Evolutionary conservation across 169 alveolate genomes (phyloP).

Genomic region (Eimeria brunetti): DNA sequence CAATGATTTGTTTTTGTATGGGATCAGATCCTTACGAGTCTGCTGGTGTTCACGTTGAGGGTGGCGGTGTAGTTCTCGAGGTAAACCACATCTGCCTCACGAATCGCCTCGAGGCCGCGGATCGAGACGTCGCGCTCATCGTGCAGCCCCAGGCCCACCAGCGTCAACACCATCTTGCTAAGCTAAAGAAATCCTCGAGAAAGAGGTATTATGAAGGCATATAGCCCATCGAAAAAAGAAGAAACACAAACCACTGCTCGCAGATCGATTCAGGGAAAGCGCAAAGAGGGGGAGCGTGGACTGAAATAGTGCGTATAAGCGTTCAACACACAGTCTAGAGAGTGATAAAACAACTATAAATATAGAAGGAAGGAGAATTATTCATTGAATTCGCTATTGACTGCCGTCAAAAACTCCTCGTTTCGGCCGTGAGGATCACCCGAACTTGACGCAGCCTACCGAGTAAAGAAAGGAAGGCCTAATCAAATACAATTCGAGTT

Average conservation of each 20-base stretch:
- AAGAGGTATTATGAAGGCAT: not conserved
- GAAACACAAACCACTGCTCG: not conserved
- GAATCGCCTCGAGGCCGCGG: slow-evolving; percentile 89
- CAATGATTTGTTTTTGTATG: not conserved
- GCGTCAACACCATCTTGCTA: slow-evolving; percentile 82
- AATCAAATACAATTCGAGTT: not conserved
- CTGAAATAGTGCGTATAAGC: not conserved
- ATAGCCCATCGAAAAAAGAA: not conserved
- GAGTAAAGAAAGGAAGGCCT: not conserved
- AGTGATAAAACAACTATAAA: not conserved
- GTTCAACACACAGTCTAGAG: not conserved
- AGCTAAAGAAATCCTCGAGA: not conserved
- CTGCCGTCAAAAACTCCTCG: not conserved
- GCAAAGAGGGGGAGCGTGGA: not conserved
- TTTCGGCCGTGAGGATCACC: slow-evolving; percentile 12
- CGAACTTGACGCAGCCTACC: not conserved
- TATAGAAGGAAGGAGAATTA: not conserved
- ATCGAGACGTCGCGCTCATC: slow-evolving; percentile 91
- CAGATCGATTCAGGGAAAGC: not conserved
- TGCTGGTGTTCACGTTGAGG: slow-evolving; percentile 86
- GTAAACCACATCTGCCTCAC: slow-evolving; percentile 87
- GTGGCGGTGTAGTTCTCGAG: slow-evolving; percentile 93
- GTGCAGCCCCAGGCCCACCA: slow-evolving; percentile 93
- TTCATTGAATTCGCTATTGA: not conserved
- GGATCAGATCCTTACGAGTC: slow-evolving; percentile 80